Base-by-base conservation (phyloP, 2,329 filamentous ascomycete species). In the Fusarium anguioides region DNA sequence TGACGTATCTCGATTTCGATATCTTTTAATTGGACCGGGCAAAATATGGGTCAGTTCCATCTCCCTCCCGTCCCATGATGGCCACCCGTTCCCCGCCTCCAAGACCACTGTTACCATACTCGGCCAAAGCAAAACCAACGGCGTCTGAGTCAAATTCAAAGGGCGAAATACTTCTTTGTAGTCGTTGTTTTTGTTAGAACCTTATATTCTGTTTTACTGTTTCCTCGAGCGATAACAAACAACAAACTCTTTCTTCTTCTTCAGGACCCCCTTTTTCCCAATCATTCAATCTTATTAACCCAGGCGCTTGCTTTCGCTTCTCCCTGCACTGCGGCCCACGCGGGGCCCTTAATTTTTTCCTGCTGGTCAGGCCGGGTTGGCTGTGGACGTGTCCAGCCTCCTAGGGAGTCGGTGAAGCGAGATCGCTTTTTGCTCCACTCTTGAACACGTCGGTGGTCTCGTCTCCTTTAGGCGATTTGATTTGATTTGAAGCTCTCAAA, bases 391-490 rank as follows among this genome's bases (percentile, higher is more conserved):
- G 51, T 52, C 66, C 56, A 66, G 51, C 65, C 61, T 68, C 56
- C 57, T 53, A 29, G 36, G 18, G 64, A 72, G 65, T 68, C 65
- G 65, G 65, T 68, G 65, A 60, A 60, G 68, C 58, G 29, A 31
- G 69, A 68, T 59, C 59, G 33, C 46, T 64, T 67, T 59, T 51
- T 54, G 64, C 55, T 70, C 62, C 61, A 65, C 55, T 61, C 63
- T 49, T 57, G 53, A 58, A 65, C 59, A 68, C 58, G 47, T 60
- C 66, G 62, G 64, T 69, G 58, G 66, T 68, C 65, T 68, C 66
- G 66, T 68, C 65, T 68, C 64, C 53, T 62, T 63, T 53, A 49
- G 60, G 68, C 44, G 27, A 54, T 52, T 58, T 51, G 29, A 31
- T 31, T 31, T 31, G 29, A 31, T 49, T 58, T 53, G 67, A 70